Conservation (phyloP, 768 basidiomycete genomes). For the Tremella yokohamensis region DNA sequence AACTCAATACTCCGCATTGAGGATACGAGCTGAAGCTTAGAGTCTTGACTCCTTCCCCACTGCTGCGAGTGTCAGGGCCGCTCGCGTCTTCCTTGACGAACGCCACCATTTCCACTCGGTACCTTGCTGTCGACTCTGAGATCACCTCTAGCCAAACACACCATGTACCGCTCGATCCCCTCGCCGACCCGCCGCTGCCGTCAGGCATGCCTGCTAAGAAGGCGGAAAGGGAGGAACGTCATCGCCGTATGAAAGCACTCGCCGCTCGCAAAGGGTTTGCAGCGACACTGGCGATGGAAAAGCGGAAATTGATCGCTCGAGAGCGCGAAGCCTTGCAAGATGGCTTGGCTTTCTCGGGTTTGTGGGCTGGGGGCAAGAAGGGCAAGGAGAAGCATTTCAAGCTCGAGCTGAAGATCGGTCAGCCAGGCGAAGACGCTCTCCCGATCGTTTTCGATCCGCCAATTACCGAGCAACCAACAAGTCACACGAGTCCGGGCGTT, state of each 20-base stretch:
- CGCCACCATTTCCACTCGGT: slow-evolving; percentile 55
- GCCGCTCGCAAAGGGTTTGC: slow-evolving; percentile 30
- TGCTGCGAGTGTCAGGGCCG: slow-evolving; percentile 87
- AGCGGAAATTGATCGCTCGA: slow-evolving; percentile 17
- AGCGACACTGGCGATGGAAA: slow-evolving; percentile 19
- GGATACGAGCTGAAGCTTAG: slow-evolving; percentile 15
- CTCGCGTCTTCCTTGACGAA: slow-evolving; percentile 21
- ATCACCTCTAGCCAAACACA: slow-evolving; percentile 58
- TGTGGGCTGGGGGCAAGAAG: slow-evolving; percentile 34
- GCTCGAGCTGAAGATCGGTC: slow-evolving; percentile 30
- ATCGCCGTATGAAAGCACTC: slow-evolving; percentile 13
- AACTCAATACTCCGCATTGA: background rate
- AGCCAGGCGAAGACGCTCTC: slow-evolving; percentile 18
- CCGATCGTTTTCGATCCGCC: background rate
- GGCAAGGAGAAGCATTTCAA: slow-evolving; percentile 39
- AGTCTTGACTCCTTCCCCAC: slow-evolving; percentile 86
- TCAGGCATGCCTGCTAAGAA: background rate
- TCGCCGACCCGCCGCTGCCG: background rate
- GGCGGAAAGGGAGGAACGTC: slow-evolving; percentile 2
- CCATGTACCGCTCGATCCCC: slow-evolving; percentile 13
- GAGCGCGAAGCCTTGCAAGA: slow-evolving; percentile 28
- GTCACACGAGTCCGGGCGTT: background rate
- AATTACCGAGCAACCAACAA: background rate
- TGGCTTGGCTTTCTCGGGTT: slow-evolving; percentile 43
- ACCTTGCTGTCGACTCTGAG: slow-evolving; percentile 61